Evolutionary conservation across 441 rosid genomes (phyloP).

Genomic region (Jatropha podagrica): DNA sequence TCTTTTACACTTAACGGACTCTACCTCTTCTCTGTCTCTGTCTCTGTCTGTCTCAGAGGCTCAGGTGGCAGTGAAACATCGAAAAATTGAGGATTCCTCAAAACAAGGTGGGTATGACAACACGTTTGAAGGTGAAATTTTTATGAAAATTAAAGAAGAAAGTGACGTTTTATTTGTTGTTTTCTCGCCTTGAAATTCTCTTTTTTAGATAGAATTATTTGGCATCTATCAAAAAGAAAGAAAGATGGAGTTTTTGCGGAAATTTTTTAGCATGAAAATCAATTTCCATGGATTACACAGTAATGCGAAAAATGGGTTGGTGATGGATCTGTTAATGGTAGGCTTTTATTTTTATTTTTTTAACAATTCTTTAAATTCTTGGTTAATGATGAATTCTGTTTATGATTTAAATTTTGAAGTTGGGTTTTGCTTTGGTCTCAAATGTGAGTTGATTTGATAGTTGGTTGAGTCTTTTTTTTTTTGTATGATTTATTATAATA

Average conservation of each 20-base stretch:
- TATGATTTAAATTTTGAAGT: not conserved
- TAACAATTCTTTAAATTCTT: not conserved
- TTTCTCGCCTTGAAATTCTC: conserved; percentile 8
- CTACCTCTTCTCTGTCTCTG: conserved; percentile 11
- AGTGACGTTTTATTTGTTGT: not conserved
- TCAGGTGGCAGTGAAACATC: not conserved
- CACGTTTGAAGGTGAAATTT: conserved; percentile 11
- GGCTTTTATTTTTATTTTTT: not conserved
- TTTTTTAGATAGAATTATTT: not conserved
- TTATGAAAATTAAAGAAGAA: not conserved
- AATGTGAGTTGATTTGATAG: conserved; percentile 5
- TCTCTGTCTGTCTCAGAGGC: not conserved
- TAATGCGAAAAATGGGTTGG: conserved; percentile 25
- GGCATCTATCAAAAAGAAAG: not conserved
- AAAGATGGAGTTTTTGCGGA: not conserved
- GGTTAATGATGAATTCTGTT: not conserved
- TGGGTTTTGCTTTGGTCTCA: not conserved
- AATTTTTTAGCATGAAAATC: not conserved
- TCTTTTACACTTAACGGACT: too few relatives aligned
- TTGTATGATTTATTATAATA: not conserved
- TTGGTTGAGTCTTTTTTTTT: not conserved
- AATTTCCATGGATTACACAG: conserved; percentile 12
- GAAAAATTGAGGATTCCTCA: conserved; percentile 23
- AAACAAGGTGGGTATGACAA: conserved; percentile 19
- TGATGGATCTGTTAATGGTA: conserved; percentile 22